A percentile compares a stretch with the other conserved stretches of the same genome.
Evolutionary conservation across 495 filamentous ascomycete genomes (phyloP).

Genomic region (Penicillium macrosclerotiorum): DNA sequence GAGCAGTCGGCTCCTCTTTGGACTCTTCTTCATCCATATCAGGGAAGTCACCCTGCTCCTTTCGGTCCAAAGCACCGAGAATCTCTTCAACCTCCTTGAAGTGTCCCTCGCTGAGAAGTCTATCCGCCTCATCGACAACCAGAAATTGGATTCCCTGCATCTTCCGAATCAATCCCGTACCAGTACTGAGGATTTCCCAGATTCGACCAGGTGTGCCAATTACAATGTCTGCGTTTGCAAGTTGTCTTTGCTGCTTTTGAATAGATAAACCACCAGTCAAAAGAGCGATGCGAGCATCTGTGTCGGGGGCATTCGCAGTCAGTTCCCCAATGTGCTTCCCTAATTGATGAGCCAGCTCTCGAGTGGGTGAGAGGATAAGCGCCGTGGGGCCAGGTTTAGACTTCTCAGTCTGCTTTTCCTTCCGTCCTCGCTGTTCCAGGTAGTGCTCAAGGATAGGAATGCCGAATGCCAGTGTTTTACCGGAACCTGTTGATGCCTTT

Average conservation of each 20-base stretch:
- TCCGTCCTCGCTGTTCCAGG: slow-evolving; percentile 29
- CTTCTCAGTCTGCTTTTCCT: slow-evolving; percentile 22
- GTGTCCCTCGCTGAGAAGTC: slow-evolving; percentile 86
- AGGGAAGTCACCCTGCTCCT: slow-evolving; percentile 34
- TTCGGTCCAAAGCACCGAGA: slow-evolving; percentile 67
- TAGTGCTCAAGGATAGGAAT: slow-evolving; percentile 51
- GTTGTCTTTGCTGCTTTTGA: slow-evolving; percentile 84
- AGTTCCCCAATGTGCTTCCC: slow-evolving; percentile 74
- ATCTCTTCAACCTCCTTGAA: slow-evolving; percentile 94
- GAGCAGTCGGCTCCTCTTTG: slow-evolving; percentile 17
- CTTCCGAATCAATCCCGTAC: slow-evolving; percentile 56
- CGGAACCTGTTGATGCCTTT: slow-evolving; percentile 93
- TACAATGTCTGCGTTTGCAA: slow-evolving; percentile 76
- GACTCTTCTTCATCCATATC: slow-evolving; percentile 37
- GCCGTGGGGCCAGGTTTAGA: slow-evolving; percentile 58
- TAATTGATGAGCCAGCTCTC: slow-evolving; percentile 92
- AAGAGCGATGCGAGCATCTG: slow-evolving; percentile 67
- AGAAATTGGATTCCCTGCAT: slow-evolving; percentile 74
- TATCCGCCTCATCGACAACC: slow-evolving; percentile 92
- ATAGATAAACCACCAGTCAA: slow-evolving; percentile 88
- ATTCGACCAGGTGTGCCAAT: slow-evolving; percentile 89
- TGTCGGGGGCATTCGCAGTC: slow-evolving; percentile 54
- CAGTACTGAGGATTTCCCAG: slow-evolving; percentile 85
- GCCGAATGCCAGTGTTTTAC: slow-evolving; percentile 96
- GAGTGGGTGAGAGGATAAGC: slow-evolving; percentile 85